Percentiles rank a stretch among this genome's conserved stretches.
Conservation (phyloP, 805 yeast genomes). For the Lipomyces sp. region DNA sequence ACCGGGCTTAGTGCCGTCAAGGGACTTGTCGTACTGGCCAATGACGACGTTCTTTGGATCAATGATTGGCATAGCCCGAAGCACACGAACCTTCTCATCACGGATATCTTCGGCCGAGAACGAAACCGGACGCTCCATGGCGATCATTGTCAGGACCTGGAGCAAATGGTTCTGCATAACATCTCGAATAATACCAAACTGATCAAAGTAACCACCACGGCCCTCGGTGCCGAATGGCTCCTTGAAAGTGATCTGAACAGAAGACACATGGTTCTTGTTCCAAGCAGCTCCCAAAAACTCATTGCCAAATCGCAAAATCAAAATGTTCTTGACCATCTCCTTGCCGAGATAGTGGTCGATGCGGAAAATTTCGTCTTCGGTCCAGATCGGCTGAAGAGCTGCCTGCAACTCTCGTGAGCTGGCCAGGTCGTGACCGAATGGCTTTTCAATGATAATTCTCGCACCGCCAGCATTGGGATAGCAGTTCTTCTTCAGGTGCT, state of each 20-base stretch:
- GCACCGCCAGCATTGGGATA: conserved; percentile 69
- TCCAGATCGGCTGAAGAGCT: conserved; percentile 80
- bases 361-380: conserved; percentile 90
- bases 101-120: conserved; percentile 90
- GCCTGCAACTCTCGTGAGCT: conserved; percentile 77
- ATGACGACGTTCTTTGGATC: conserved; percentile 68
- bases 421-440: conserved; percentile 90
- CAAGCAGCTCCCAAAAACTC: conserved; percentile 85
- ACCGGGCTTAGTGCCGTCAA: conserved; percentile 87
- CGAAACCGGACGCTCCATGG: conserved; percentile 96
- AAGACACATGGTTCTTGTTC: conserved; percentile 77
- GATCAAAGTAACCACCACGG: conserved; percentile 96
- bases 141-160: conserved; percentile 86
- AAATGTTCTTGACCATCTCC: conserved; percentile 94
- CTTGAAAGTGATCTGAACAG: conserved; percentile 89
- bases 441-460: conserved; percentile 92
- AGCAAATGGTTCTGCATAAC: conserved; percentile 97
- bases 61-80: conserved; percentile 77
- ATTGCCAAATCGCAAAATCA: conserved; percentile 89
- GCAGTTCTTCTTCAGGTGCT: conserved; percentile 67
- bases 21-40: conserved; percentile 87
- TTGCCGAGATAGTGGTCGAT: conserved; percentile 98
- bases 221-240: conserved; percentile 99
- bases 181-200: conserved; percentile 93
- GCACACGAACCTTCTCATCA: conserved; percentile 93